A percentile compares a stretch with the other conserved stretches of the same genome.
These are phyloP conservation scores for Solanum lignicaule DNA, from an alignment of 257 asterid species.

Conservation along the genomic window DNA sequence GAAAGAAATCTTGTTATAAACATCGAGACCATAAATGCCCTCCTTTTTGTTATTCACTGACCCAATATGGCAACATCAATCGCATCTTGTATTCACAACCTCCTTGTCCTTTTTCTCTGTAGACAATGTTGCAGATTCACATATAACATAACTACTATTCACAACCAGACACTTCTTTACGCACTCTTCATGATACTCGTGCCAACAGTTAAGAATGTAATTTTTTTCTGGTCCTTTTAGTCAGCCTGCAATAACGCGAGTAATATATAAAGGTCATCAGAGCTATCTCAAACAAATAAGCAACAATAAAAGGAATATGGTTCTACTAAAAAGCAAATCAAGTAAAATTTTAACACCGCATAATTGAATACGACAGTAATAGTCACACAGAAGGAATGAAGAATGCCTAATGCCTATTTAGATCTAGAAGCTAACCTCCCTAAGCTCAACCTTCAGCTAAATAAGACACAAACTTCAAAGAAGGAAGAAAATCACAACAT, in stretches of 20 bases:
- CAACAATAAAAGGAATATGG: background rate
- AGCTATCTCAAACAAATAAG: background rate
- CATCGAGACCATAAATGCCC: too few species aligned
- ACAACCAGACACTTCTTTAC: constrained; percentile 51
- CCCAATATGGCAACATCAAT: too few species aligned
- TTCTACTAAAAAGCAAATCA: too few species aligned
- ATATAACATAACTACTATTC: constrained; percentile 55
- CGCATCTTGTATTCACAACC: too few species aligned
- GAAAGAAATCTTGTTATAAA: too few species aligned
- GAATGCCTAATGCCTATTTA: too few species aligned
- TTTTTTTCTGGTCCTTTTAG: constrained; percentile 30
- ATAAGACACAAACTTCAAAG: background rate
- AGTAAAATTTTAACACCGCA: too few species aligned
- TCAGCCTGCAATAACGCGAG: constrained; percentile 22
- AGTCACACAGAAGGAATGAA: too few species aligned
- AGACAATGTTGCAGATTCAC: constrained; percentile 51
- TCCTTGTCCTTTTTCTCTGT: background rate
- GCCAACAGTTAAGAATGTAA: constrained; percentile 31
- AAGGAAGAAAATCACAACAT: background rate
- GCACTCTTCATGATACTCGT: constrained; percentile 20
- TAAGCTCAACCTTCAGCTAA: too few species aligned
- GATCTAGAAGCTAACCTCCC: too few species aligned
- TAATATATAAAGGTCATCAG: background rate
- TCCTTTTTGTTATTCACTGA: too few species aligned
- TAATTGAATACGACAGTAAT: too few species aligned